These are phyloP conservation scores for Hypoxylon fuscum DNA, from an alignment of 495 filamentous ascomycete species.

Conservation along the genomic window DNA sequence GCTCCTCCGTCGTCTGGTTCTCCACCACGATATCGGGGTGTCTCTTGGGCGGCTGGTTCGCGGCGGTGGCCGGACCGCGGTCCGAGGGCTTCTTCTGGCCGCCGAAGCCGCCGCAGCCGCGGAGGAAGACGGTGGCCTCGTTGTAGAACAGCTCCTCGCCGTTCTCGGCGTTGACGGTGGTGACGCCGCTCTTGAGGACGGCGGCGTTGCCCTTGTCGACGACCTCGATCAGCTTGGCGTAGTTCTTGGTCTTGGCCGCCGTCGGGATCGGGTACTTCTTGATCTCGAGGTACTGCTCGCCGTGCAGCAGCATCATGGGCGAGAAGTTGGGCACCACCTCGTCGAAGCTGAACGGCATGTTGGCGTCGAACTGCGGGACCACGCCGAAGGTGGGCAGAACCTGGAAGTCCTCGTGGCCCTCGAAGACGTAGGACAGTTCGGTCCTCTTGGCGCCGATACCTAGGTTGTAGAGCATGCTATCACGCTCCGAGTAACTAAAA, in stretches of 20 bases:
- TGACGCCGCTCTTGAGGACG: conserved; percentile 79
- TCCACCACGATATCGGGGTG: conserved; percentile 83
- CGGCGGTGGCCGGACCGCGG: conserved; percentile 78
- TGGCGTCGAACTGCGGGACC: conserved; percentile 88
- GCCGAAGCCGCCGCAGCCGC: conserved; percentile 91
- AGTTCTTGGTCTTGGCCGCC: conserved; percentile 78
- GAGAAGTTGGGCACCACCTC: conserved; percentile 94
- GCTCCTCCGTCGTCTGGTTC: conserved; percentile 90
- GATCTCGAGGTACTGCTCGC: conserved; percentile 98
- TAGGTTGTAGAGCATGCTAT: conserved; percentile 94
- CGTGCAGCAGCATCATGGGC: conserved; percentile 99
- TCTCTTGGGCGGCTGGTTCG: conserved; percentile 81
- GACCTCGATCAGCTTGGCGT: conserved; percentile 89
- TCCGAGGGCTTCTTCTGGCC: conserved; percentile 81
- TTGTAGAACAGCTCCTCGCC: conserved; percentile 97
- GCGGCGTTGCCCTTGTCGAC: conserved; percentile 95
- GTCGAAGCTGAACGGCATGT: conserved; percentile 78
- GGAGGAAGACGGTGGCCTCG: conserved; percentile 89
- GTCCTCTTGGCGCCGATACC: conserved; percentile 93
- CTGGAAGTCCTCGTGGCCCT: conserved; percentile 90
- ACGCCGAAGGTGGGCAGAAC: conserved; percentile 94
- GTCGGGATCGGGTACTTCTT: conserved; percentile 95
- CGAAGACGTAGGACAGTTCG: conserved; percentile 86
- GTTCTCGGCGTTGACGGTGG: conserved; percentile 79
- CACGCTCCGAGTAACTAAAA: conserved; percentile 84